Evolutionary conservation across 257 asterid species (phyloP).

Genomic region (Nicotiana tabacum): DNA sequence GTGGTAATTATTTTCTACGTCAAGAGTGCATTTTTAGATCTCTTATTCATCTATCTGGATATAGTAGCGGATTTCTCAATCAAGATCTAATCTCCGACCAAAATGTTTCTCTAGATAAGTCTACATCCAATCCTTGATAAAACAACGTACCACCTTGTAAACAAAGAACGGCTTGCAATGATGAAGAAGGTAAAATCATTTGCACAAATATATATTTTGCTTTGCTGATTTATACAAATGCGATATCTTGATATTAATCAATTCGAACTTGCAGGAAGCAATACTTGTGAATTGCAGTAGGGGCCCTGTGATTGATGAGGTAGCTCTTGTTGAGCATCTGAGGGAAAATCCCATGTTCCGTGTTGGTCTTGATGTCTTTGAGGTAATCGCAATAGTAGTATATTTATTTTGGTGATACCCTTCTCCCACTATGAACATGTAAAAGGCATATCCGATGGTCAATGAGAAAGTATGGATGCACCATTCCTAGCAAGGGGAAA

Average conservation of each 20-base stretch:
- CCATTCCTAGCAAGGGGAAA: neutral
- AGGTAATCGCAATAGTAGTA: slow-evolving; percentile 38
- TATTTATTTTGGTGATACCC: neutral
- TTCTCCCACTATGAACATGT: neutral
- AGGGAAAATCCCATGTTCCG: slow-evolving; percentile 92
- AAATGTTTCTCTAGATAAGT: slow-evolving; percentile 59
- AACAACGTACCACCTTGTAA: slow-evolving; percentile 90
- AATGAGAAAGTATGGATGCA: neutral
- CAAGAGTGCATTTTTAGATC: neutral
- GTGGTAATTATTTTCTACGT: slow-evolving; percentile 36
- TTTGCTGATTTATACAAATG: neutral
- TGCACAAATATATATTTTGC: neutral
- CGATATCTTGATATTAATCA: neutral
- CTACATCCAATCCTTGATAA: slow-evolving; percentile 91
- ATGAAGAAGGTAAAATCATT: slow-evolving; percentile 71
- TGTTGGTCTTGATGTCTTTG: slow-evolving; percentile 99
- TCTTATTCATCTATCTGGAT: neutral
- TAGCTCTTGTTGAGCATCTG: slow-evolving; percentile 90
- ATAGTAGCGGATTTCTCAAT: neutral
- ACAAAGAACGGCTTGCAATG: slow-evolving; percentile 80
- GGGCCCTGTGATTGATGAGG: slow-evolving; percentile 94
- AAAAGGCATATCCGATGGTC: neutral
- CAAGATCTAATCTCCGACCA: neutral
- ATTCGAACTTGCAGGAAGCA: slow-evolving; percentile 53
- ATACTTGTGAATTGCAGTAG: slow-evolving; percentile 93